A percentile compares a stretch with the other conserved stretches of the same genome.
Evolutionary conservation across 2,329 filamentous ascomycete genomes (phyloP).

Genomic region (Claviceps sp.): DNA sequence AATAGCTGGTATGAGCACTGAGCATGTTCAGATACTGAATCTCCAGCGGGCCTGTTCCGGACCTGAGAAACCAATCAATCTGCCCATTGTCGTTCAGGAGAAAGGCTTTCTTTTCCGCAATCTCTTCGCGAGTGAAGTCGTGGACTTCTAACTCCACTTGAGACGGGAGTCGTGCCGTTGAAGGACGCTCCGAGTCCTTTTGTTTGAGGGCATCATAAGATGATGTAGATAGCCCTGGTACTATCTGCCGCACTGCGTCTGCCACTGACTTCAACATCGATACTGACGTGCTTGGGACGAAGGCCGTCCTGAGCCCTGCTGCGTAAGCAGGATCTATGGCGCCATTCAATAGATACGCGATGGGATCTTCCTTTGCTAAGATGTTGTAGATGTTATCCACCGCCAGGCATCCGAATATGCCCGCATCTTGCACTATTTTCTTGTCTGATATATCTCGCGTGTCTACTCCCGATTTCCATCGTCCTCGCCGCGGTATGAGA

Average conservation of each 20-base stretch:
- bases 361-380: slow-evolving; percentile 56
- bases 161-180: slow-evolving; percentile 37
- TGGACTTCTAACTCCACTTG: slow-evolving; percentile 89
- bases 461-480: slow-evolving; percentile 63
- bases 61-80: slow-evolving; percentile 78
- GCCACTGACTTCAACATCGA: slow-evolving; percentile 53
- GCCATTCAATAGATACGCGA: slow-evolving; percentile 85
- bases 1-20: slow-evolving; percentile 89
- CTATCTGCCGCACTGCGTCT: slow-evolving; percentile 47
- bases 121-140: slow-evolving; percentile 83
- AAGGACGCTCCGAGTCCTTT: slow-evolving; percentile 21
- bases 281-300: slow-evolving; percentile 60
- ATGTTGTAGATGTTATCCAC: slow-evolving; percentile 97
- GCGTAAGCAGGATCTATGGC: slow-evolving; percentile 75
- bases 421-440: slow-evolving; percentile 61
- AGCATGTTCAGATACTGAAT: slow-evolving; percentile 97
- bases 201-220: slow-evolving; percentile 12
- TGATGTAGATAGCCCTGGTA: slow-evolving; percentile 35
- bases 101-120: slow-evolving; percentile 78
- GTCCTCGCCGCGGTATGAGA: slow-evolving; percentile 63
- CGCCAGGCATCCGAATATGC: slow-evolving; percentile 77
- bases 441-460: slow-evolving; percentile 40
- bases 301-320: slow-evolving; percentile 59
- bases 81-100: slow-evolving; percentile 94
- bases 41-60: slow-evolving; percentile 75